phyloP scores from a whole-genome alignment of 169 alveolate genomes.

The Pseudocohnilembus persalinus region DNA sequence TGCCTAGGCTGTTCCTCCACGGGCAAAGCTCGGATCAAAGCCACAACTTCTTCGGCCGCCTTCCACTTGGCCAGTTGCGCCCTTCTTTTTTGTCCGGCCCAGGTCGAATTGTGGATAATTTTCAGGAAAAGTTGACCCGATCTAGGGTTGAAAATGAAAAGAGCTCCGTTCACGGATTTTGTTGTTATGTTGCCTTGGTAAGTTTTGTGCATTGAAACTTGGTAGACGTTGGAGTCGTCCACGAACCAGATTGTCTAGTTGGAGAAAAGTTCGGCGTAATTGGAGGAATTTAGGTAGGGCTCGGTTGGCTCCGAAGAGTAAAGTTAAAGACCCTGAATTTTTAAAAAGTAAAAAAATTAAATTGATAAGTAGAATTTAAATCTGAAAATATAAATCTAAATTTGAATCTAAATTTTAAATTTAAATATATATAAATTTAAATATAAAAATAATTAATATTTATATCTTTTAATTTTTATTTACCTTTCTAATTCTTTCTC shows the following conservation, averaged over 20 bases:
- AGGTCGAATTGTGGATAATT: conserved; percentile 99
- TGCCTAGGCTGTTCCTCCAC: conserved; percentile 99
- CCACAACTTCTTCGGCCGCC: conserved; percentile 99
- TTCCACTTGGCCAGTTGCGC: conserved; percentile 99
- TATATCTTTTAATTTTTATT: too few species aligned
- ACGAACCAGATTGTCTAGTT: conserved; percentile 99
- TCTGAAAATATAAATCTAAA: too few species aligned
- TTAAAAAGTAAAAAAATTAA: too few species aligned
- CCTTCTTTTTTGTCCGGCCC: conserved; percentile 99
- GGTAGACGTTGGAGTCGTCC: conserved; percentile 99
- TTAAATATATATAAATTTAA: too few species aligned
- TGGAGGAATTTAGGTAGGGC: conserved; percentile 98
- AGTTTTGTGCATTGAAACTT: conserved; percentile 99
- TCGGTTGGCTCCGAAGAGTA: conserved; percentile 99
- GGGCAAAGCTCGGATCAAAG: conserved; percentile 99
- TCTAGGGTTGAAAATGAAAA: conserved; percentile 98
- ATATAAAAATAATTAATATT: too few species aligned
- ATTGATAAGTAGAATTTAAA: too few species aligned
- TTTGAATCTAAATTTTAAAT: too few species aligned
- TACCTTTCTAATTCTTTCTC: conserved; percentile 98
- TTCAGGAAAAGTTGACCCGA: conserved; percentile 99
- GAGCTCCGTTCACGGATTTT: conserved; percentile 99
- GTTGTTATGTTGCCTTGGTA: conserved; percentile 99
- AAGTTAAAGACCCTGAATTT: conserved; percentile 96
- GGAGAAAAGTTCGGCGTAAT: conserved; percentile 98